A percentile compares a stretch with the other conserved stretches of the same genome.
Conservation (phyloP, 768 basidiomycete genomes). For the Mycena filopes region DNA sequence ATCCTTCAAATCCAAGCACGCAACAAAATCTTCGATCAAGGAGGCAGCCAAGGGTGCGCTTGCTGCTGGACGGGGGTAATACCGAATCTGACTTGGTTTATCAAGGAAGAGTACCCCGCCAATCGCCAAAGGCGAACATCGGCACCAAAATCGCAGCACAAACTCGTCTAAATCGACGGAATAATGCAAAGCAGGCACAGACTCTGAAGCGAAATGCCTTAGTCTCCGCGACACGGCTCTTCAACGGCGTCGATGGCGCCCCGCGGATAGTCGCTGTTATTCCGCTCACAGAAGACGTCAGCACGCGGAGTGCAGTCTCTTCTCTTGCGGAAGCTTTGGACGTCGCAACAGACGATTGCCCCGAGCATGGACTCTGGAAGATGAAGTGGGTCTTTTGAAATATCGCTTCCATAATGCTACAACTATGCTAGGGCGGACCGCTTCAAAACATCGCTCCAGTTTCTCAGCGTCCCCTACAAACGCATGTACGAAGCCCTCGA, state of each 20-base stretch:
- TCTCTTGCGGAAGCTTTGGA: slow-evolving; percentile 72
- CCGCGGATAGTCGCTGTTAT: slow-evolving; percentile 91
- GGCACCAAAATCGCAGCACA: slow-evolving; percentile 69
- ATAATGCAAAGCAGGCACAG: slow-evolving; percentile 88
- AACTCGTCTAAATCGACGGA: slow-evolving; percentile 79
- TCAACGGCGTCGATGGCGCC: slow-evolving; percentile 79
- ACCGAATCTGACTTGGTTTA: neutral
- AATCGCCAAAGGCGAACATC: slow-evolving; percentile 63
- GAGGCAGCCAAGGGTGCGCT: slow-evolving; percentile 82
- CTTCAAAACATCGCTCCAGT: slow-evolving; percentile 92
- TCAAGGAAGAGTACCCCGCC: slow-evolving; percentile 67
- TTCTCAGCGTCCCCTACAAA: slow-evolving; percentile 80
- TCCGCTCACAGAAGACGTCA: slow-evolving; percentile 79
- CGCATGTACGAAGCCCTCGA: slow-evolving; percentile 84
- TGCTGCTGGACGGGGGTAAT: neutral
- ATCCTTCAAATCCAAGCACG: slow-evolving; percentile 90
- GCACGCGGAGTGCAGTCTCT: slow-evolving; percentile 58
- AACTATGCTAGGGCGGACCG: slow-evolving; percentile 72
- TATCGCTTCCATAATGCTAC: neutral
- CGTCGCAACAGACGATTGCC: slow-evolving; percentile 61
- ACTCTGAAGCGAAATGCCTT: slow-evolving; percentile 74
- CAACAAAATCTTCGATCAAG: slow-evolving; percentile 85
- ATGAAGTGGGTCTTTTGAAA: slow-evolving; percentile 63
- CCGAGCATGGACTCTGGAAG: slow-evolving; percentile 68
- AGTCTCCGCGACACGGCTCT: slow-evolving; percentile 78